These are phyloP conservation scores for Theobroma cacao DNA, from an alignment of 345 rosid genomes.

Conservation along the genomic window DNA sequence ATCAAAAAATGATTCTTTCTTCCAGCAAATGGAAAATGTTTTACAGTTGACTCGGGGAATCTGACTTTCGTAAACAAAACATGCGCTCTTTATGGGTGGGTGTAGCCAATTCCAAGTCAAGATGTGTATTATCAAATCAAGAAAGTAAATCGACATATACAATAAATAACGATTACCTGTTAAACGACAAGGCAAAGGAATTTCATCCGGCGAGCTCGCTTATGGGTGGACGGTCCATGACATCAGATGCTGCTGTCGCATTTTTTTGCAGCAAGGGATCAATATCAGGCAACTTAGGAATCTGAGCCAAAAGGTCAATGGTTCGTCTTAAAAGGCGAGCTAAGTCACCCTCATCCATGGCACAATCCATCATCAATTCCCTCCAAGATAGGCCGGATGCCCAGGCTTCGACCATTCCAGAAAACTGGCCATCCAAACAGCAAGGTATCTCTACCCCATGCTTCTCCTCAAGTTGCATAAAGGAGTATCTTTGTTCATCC, in stretches of 20 bases:
- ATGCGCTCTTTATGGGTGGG: not conserved
- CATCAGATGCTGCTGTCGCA: constrained; percentile 59
- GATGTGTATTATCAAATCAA: not conserved
- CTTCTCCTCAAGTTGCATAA: constrained; percentile 69
- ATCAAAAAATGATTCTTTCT: too few species aligned
- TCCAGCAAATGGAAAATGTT: too few species aligned
- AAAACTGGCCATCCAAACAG: constrained; percentile 74
- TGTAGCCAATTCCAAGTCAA: not conserved
- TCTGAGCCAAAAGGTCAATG: constrained; percentile 81
- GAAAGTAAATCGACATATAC: not conserved
- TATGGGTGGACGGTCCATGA: constrained; percentile 94
- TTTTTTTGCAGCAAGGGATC: constrained; percentile 60
- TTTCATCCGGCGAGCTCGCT: constrained; percentile 81
- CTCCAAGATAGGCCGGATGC: constrained; percentile 93
- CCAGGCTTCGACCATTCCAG: constrained; percentile 99
- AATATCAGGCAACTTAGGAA: constrained; percentile 87
- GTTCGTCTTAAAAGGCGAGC: constrained; percentile 83
- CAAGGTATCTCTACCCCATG: constrained; percentile 76
- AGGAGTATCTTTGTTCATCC: constrained; percentile 64
- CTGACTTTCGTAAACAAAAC: not conserved
- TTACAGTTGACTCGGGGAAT: not conserved
- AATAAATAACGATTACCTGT: not conserved
- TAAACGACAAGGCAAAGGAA: not conserved
- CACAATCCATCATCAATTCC: constrained; percentile 95
- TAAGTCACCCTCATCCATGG: constrained; percentile 96